Conservation (phyloP, 805 yeast species). For the Debaryomyces maramus region DNA sequence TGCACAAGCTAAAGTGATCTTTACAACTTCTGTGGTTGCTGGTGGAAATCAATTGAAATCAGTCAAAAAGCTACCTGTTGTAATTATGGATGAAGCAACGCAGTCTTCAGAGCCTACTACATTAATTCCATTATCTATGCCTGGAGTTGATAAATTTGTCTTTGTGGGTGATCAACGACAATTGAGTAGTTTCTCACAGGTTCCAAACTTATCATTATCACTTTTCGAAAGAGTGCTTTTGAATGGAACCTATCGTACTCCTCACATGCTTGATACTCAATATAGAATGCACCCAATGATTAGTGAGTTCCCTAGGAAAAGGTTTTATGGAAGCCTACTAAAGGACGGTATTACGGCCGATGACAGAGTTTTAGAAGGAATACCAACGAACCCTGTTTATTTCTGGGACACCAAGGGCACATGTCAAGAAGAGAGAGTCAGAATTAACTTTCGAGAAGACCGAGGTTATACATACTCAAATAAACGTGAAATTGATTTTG, state of each 20-base stretch:
- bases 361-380: constrained; percentile 47
- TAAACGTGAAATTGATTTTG: constrained; percentile 49
- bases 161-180: constrained; percentile 79
- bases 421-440: constrained; percentile 48
- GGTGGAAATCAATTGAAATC: constrained; percentile 65
- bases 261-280: constrained; percentile 69
- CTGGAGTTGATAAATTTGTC: constrained; percentile 64
- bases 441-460: constrained; percentile 47
- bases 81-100: constrained; percentile 78
- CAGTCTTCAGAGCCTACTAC: constrained; percentile 75
- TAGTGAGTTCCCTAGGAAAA: constrained; percentile 56
- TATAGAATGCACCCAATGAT: constrained; percentile 68
- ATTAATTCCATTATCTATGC: constrained; percentile 67
- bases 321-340: constrained; percentile 50
- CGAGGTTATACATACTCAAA: constrained; percentile 62
- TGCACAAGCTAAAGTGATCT: constrained; percentile 66
- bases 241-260: constrained; percentile 59
- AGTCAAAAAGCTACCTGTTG: constrained; percentile 57
- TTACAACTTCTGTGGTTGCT: constrained; percentile 72
- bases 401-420: constrained; percentile 61
- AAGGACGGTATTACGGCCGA: constrained; percentile 59
- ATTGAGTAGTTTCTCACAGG: constrained; percentile 67
- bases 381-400: constrained; percentile 51
- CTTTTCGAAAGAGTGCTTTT: constrained; percentile 64
- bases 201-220: constrained; percentile 65